Percentiles rank a stretch among this genome's conserved stretches.
Evolutionary conservation across 2,329 filamentous ascomycete genomes (phyloP).

Genomic region (Colletotrichum musicola): DNA sequence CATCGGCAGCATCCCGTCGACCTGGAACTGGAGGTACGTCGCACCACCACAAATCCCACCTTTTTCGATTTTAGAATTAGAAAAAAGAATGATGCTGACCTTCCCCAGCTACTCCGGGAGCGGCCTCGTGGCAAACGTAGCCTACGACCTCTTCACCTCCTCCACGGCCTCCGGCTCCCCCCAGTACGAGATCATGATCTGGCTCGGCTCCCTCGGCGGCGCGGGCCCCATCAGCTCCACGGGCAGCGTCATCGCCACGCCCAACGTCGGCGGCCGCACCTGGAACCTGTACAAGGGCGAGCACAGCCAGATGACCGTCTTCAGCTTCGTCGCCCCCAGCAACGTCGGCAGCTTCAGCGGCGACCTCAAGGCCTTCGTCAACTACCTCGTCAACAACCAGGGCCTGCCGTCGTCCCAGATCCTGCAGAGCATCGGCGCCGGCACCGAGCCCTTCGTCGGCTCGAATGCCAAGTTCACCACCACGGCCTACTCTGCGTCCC

Average conservation of each 20-base stretch:
- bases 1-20: conserved; percentile 50
- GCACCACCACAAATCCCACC: no score
- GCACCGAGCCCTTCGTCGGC: conserved; percentile 69
- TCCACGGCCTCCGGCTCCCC: conserved; percentile 55
- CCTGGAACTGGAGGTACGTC: conserved; percentile 49
- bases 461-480: conserved; percentile 48
- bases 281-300: conserved; percentile 72
- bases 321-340: conserved; percentile 61
- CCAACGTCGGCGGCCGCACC: conserved; percentile 63
- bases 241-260: conserved; percentile 65
- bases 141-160: conserved; percentile 72
- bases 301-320: conserved; percentile 72
- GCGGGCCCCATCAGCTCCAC: conserved; percentile 66
- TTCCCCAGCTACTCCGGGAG: conserved; percentile 49
- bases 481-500: conserved; percentile 27
- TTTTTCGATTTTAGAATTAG: no score
- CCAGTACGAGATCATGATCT: conserved; percentile 76
- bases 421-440: conserved; percentile 59
- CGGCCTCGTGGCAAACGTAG: conserved; percentile 64
- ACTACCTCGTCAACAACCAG: conserved; percentile 64
- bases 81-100: no score
- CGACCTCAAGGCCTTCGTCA: conserved; percentile 69
- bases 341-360: conserved; percentile 65
- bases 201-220: conserved; percentile 69
- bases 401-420: conserved; percentile 55